phyloP scores from a whole-genome alignment of 1,284 basidiomycete genomes.

The Leccinum ponderosum region DNA sequence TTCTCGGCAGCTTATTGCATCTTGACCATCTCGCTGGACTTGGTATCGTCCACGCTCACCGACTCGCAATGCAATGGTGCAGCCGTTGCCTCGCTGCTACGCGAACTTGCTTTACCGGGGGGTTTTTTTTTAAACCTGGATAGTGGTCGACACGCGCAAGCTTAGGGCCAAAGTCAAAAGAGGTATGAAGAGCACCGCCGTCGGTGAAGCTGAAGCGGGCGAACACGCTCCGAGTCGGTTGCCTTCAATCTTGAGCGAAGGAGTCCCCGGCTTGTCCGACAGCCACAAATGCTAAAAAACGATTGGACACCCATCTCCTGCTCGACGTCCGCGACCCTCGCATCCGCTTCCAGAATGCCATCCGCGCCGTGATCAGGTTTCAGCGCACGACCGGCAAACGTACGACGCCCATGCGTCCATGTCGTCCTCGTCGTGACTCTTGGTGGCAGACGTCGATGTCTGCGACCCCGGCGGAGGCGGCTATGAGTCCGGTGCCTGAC shows the following conservation, averaged over 20 bases:
- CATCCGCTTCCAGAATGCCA: slow-evolving; percentile 34
- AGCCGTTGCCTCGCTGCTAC: slow-evolving; percentile 10
- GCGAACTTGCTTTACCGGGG: slow-evolving; percentile 9
- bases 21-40: slow-evolving; percentile 45
- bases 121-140: slow-evolving; percentile 15
- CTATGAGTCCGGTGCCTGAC: slow-evolving; percentile 36
- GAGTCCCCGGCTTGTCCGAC: not conserved
- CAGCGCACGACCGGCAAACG: slow-evolving; percentile 32
- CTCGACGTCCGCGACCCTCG: slow-evolving; percentile 29
- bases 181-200: not conserved
- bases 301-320: slow-evolving; percentile 16
- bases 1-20: slow-evolving; percentile 47
- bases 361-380: slow-evolving; percentile 32
- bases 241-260: slow-evolving; percentile 8
- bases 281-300: not conserved
- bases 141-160: slow-evolving; percentile 7
- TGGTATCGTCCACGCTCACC: slow-evolving; percentile 37
- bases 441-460: too few species aligned
- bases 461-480: slow-evolving; percentile 12
- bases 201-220: not conserved
- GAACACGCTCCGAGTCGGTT: not conserved
- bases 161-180: not conserved
- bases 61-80: slow-evolving; percentile 26
- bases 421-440: too few species aligned
- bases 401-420: not conserved